A percentile compares a stretch with the other conserved stretches of the same genome.
Conservation (phyloP, 2,329 filamentous ascomycete genomes). For the Sporothrix pallida region DNA sequence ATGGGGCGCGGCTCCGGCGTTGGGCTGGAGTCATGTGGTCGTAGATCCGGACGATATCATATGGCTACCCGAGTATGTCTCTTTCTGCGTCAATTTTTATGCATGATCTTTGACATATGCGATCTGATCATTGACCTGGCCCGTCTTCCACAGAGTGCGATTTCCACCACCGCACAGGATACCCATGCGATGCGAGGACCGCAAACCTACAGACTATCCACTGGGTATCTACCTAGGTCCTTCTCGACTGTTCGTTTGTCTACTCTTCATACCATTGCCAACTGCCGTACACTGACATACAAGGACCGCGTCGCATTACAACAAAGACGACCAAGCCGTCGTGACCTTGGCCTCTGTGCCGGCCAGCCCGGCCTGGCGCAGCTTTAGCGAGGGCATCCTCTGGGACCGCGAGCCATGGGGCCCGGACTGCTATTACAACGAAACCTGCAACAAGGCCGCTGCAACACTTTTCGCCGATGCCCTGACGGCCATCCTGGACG, state of each 20-base stretch:
- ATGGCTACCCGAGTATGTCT: neutral
- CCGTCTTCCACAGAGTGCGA: conserved; percentile 19
- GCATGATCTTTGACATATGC: neutral
- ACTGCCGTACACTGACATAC: conserved; percentile 3
- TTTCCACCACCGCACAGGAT: neutral
- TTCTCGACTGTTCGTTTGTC: conserved; percentile 16
- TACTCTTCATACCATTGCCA: neutral
- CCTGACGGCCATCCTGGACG: conserved; percentile 15
- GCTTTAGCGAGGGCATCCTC: neutral
- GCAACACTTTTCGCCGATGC: neutral
- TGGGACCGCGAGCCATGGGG: conserved; percentile 7
- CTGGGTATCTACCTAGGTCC: conserved; percentile 29
- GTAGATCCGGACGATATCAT: neutral
- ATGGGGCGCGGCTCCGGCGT: conserved; percentile 18
- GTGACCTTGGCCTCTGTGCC: neutral
- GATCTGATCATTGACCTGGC: conserved; percentile 5
- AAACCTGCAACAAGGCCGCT: neutral
- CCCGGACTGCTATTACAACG: neutral
- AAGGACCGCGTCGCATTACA: conserved; percentile 26
- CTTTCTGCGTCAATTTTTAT: neutral
- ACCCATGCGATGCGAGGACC: conserved; percentile 15
- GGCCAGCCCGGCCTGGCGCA: conserved; percentile 27
- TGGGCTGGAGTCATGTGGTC: neutral
- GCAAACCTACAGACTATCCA: conserved; percentile 19
- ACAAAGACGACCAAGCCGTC: conserved; percentile 22